Evolutionary conservation across 352 stramenopile species (phyloP).

Genomic region (Globisporangium lucens): DNA sequence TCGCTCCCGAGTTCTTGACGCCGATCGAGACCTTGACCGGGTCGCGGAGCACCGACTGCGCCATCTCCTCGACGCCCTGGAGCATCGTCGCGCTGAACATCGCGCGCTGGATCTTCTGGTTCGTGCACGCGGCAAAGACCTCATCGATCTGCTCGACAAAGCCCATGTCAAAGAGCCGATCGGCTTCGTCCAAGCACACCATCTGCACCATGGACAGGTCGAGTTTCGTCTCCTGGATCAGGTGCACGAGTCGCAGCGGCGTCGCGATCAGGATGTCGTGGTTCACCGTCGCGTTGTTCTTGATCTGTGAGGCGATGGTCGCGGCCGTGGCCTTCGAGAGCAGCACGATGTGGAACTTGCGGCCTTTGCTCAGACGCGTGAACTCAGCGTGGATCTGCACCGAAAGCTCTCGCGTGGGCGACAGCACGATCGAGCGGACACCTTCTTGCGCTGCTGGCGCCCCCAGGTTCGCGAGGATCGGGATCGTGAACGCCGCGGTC

Average conservation of each 20-base stretch:
- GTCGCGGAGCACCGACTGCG: constrained; percentile 95
- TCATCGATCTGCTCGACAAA: constrained; percentile 98
- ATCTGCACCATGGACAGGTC: constrained; percentile 88
- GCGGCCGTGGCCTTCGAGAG: constrained; percentile 92
- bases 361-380: constrained; percentile 81
- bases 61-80: constrained; percentile 93
- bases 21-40: constrained; percentile 95
- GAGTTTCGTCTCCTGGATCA: constrained; percentile 85
- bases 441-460: constrained; percentile 48
- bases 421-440: constrained; percentile 93
- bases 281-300: constrained; percentile 77
- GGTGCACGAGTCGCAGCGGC: constrained; percentile 92
- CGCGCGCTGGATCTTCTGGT: constrained; percentile 86
- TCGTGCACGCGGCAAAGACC: constrained; percentile 91
- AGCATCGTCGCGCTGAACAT: constrained; percentile 99
- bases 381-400: constrained; percentile 97
- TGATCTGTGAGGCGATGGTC: constrained; percentile 67
- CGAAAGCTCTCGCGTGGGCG: constrained; percentile 96
- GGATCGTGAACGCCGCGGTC: constrained; percentile 97
- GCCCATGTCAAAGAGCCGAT: constrained; percentile 96
- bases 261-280: constrained; percentile 97
- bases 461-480: constrained; percentile 84
- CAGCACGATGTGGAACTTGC: constrained; percentile 86
- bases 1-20: constrained; percentile 83
- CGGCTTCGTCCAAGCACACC: constrained; percentile 98